Base-by-base conservation (phyloP, 2,329 filamentous ascomycete species). In the Fonsecaea multimorphosa region DNA sequence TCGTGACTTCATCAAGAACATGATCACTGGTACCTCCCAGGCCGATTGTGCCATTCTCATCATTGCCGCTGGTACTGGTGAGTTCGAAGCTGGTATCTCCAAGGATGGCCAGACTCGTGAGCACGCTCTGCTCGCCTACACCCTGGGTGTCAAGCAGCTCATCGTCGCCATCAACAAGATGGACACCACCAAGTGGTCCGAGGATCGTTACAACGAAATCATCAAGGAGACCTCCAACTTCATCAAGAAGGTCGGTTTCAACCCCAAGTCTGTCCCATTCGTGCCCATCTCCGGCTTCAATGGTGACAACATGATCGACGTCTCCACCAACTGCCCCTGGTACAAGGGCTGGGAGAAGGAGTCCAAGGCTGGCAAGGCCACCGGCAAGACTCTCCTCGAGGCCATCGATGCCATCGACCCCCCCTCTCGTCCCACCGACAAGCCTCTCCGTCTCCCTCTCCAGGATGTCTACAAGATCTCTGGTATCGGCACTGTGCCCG, bases 1-100 rank as follows among this genome's bases (percentile, higher is more conserved):
- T 86, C 94, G 95, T 95, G 95, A 99, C 82, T 99, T 98, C 89
- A 98, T 99, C 92, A 99, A 99, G 94, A 99, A 98, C 93, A 99
- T 99, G 95, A 99, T 99, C 85, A 98, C 95, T 91, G 95, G 95
- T 93, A 98, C 95, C 81, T 99, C 95, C 84, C 95, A 98, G 91
- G 95, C 95, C 78, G 95, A 99, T 82, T 98, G 95, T 86, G 95
- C 95, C 80, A 92, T 99, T 84, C 93, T 99, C 88, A 98, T 99
- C 87, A 99, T 99, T 85, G 95, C 94, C 78, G 93, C 95, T 80
- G 95, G 95, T 88, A 97, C 93, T 92, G 95, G 95, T 97, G 95
- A 99, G 90, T 99, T 99, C 90, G 95, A 99, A 90, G 95, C 95
- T 91, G 95, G 95, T 98, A 99, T 99, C 91, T 98, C 95, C 90